Percentiles rank a stretch among this genome's conserved stretches.
phyloP scores from a whole-genome alignment of 2,329 filamentous ascomycete species.

The Epichloe hybrida region DNA sequence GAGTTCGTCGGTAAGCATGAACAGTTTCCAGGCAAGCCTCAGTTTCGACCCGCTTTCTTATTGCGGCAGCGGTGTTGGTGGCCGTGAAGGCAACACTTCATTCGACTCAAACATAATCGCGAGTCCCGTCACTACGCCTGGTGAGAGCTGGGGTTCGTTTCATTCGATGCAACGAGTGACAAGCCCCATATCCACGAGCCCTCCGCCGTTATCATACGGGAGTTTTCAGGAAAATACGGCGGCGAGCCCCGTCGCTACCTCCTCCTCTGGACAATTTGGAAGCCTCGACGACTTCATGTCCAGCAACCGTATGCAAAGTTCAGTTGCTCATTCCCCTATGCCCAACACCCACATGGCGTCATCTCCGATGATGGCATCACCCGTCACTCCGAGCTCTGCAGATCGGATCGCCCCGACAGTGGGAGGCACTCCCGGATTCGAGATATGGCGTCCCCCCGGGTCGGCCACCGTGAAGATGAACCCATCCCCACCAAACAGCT shows the following conservation, averaged over 20 bases:
- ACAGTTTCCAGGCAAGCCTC: constrained; percentile 6
- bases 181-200: constrained; percentile 20
- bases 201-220: constrained; percentile 17
- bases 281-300: constrained; percentile 21
- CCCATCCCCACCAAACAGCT: constrained; percentile 11
- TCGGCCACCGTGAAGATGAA: constrained; percentile 14
- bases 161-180: constrained; percentile 16
- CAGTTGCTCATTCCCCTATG: constrained; percentile 14
- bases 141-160: constrained; percentile 20
- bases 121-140: constrained; percentile 19
- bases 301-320: constrained; percentile 14
- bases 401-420: constrained; percentile 9
- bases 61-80: constrained; percentile 3
- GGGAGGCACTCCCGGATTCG: constrained; percentile 23
- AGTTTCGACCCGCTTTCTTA: constrained; percentile 5
- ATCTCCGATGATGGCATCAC: constrained; percentile 12
- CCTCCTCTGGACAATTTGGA: constrained; percentile 18
- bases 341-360: constrained; percentile 7
- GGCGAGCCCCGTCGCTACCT: constrained; percentile 14
- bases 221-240: constrained; percentile 19
- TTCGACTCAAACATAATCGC: constrained; percentile 16
- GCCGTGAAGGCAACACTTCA: not conserved
- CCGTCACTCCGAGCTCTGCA: constrained; percentile 10
- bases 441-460: constrained; percentile 25
- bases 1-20: constrained; percentile 12